phyloP scores from a whole-genome alignment of 2,329 filamentous ascomycete genomes.

The Myriosclerotinia duriaeana region DNA sequence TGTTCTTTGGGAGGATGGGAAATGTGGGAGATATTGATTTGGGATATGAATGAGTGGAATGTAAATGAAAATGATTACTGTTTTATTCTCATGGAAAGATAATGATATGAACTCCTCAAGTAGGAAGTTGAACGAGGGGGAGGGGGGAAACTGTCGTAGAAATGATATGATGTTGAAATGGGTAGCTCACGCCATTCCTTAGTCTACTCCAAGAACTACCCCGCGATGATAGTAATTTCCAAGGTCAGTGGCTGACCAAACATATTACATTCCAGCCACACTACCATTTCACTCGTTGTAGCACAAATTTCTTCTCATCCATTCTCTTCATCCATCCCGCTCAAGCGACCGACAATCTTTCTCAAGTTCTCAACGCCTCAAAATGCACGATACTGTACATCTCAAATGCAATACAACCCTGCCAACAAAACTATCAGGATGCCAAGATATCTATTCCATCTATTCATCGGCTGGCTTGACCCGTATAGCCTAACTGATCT shows the following conservation, averaged over 20 bases:
- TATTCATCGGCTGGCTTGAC: neutral
- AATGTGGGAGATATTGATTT: constrained; percentile 1
- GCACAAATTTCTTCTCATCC: no score
- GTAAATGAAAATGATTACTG: neutral
- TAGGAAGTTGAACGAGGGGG: neutral
- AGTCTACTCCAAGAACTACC: constrained; percentile 7
- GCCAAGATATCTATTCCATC: neutral
- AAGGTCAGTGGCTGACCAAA: neutral
- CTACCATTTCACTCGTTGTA: neutral
- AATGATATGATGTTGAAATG: neutral
- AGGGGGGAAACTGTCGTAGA: no score
- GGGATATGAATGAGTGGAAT: neutral
- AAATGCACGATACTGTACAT: neutral
- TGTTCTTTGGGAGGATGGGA: neutral
- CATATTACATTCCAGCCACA: constrained; percentile 8
- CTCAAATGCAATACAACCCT: constrained; percentile 8
- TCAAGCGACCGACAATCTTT: neutral
- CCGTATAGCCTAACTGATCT: neutral
- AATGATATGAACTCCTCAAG: neutral
- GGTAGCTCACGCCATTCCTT: constrained; percentile 3
- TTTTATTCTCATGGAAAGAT: neutral
- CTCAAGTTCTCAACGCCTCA: neutral
- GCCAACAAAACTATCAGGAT: constrained; percentile 11
- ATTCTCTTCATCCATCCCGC: neutral
- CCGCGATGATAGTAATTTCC: neutral